Conservation (phyloP, 768 basidiomycete species). For the Pholiota microspora region DNA sequence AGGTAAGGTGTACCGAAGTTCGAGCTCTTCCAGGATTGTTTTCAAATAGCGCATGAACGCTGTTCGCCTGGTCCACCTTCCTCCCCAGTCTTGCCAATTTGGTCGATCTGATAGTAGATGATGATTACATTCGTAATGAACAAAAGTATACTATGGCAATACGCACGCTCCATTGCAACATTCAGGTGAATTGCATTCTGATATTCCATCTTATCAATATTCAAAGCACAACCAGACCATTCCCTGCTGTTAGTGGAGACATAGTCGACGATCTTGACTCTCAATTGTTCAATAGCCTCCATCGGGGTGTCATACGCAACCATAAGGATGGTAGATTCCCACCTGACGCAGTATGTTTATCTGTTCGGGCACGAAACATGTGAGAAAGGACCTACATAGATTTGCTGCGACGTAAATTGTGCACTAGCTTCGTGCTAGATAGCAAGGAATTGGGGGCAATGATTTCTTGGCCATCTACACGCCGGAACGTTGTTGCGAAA, state of each 20-base stretch:
- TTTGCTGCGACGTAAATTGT: constrained; percentile 72
- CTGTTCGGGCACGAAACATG: not conserved
- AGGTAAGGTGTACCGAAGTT: constrained; percentile 68
- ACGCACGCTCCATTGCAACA: constrained; percentile 72
- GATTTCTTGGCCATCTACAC: constrained; percentile 81
- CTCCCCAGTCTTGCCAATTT: constrained; percentile 90
- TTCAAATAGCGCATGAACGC: constrained; percentile 76
- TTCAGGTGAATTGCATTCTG: constrained; percentile 69
- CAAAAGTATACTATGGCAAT: not conserved
- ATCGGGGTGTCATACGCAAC: constrained; percentile 72
- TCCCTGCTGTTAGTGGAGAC: constrained; percentile 65
- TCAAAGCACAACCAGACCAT: constrained; percentile 62
- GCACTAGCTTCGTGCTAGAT: constrained; percentile 69
- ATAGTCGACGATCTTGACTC: constrained; percentile 54
- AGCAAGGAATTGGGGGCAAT: constrained; percentile 77
- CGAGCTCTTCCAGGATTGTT: constrained; percentile 68
- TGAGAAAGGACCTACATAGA: constrained; percentile 54
- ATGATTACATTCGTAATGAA: not conserved
- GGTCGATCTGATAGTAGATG: constrained; percentile 50
- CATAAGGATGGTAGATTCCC: constrained; percentile 68
- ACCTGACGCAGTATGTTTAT: constrained; percentile 27
- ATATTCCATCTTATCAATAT: constrained; percentile 79
- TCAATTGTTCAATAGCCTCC: constrained; percentile 67
- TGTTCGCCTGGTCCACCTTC: constrained; percentile 71
- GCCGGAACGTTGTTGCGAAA: constrained; percentile 74